A percentile compares a stretch with the other conserved stretches of the same genome.
phyloP scores from a whole-genome alignment of 73 alveolate genomes.

The Tetrahymena elliotti region DNA sequence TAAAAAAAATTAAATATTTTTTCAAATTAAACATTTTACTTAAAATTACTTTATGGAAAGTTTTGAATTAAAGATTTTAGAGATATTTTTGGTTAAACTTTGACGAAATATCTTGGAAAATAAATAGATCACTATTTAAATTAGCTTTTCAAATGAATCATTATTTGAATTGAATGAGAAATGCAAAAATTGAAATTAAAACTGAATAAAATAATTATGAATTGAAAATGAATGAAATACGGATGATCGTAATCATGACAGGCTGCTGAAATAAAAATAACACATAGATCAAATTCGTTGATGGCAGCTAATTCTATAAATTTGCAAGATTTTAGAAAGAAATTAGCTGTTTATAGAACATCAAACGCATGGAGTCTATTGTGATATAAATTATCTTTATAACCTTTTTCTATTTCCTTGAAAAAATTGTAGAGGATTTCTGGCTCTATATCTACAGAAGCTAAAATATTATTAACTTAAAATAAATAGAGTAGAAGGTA shows the following conservation, averaged over 20 bases:
- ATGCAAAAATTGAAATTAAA: too few species aligned
- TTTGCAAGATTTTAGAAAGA: conserved; percentile 50
- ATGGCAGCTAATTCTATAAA: conserved; percentile 58
- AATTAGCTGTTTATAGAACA: conserved; percentile 60
- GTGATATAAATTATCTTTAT: conserved; percentile 57
- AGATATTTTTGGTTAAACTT: too few species aligned
- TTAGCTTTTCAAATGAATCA: too few species aligned
- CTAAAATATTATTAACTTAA: conserved; percentile 11
- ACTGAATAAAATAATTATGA: too few species aligned
- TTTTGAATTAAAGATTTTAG: too few species aligned
- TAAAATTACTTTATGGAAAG: too few species aligned
- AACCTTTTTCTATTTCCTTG: conserved; percentile 9
- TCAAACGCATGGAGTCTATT: conserved; percentile 77
- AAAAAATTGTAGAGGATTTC: neutral
- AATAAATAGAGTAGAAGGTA: conserved; percentile 4
- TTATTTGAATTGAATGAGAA: too few species aligned
- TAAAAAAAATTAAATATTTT: too few species aligned
- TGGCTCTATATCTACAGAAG: conserved; percentile 17
- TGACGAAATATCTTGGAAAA: too few species aligned
- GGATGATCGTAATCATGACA: conserved; percentile 83
- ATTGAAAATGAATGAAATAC: neutral
- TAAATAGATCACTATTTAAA: too few species aligned
- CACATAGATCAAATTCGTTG: conserved; percentile 57
- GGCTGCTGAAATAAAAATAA: conserved; percentile 64
- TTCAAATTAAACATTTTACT: too few species aligned